Evolutionary conservation across 2,329 filamentous ascomycete genomes (phyloP).

Genomic region (Alternaria postmessia): DNA sequence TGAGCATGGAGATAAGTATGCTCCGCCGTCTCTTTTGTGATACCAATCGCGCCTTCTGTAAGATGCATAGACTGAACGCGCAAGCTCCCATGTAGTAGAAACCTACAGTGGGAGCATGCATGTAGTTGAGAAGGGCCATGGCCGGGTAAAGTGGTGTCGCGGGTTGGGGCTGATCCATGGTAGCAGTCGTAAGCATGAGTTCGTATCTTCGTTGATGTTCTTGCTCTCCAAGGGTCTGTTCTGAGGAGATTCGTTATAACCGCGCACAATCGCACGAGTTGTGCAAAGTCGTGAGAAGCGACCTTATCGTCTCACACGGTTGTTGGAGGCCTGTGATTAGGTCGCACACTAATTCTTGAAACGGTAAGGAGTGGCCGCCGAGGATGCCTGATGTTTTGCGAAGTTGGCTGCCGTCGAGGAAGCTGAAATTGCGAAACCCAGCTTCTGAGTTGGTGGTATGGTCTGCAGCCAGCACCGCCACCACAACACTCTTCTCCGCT

Average conservation of each 20-base stretch:
- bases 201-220: background rate
- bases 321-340: background rate
- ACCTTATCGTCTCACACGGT: slow-evolving; percentile 3
- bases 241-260: background rate
- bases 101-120: slow-evolving; percentile 43
- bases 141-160: slow-evolving; percentile 26
- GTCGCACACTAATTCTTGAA: background rate
- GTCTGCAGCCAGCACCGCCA: slow-evolving; percentile 23
- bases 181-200: slow-evolving; percentile 6
- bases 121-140: slow-evolving; percentile 43
- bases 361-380: slow-evolving; percentile 5
- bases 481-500: slow-evolving; percentile 20
- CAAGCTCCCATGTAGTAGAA: slow-evolving; percentile 42
- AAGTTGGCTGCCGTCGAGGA: slow-evolving; percentile 7
- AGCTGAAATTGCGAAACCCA: slow-evolving; percentile 10
- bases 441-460: slow-evolving; percentile 7
- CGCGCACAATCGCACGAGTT: background rate
- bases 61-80: slow-evolving; percentile 36
- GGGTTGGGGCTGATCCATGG: slow-evolving; percentile 19
- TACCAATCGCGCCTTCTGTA: slow-evolving; percentile 42
- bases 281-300: background rate
- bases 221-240: background rate
- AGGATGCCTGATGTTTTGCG: slow-evolving; percentile 10
- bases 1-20: slow-evolving; percentile 21
- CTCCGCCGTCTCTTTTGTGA: slow-evolving; percentile 35